These are phyloP conservation scores for Mycena venus DNA, from an alignment of 768 basidiomycete genomes.

Conservation along the genomic window DNA sequence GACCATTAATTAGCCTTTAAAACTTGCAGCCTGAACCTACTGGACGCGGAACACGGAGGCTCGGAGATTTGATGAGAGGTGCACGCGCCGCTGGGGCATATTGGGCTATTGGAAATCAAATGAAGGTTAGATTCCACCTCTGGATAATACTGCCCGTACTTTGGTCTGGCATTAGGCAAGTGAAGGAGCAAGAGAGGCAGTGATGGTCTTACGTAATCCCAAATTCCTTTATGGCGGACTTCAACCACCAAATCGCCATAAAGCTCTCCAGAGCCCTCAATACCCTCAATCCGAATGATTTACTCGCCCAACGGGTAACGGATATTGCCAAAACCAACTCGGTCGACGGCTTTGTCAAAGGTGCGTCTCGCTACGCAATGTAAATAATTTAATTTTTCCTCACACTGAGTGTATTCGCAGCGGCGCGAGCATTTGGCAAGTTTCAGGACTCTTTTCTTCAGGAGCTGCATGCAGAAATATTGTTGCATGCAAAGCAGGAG, in stretches of 20 bases:
- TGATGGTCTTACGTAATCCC: not conserved
- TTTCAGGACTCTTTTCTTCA: constrained; percentile 84
- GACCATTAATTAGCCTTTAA: not conserved
- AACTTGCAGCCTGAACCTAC: constrained; percentile 54
- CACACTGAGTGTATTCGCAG: constrained; percentile 51
- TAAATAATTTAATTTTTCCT: not conserved
- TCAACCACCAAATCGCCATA: constrained; percentile 79
- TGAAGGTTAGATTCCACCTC: not conserved
- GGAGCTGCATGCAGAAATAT: constrained; percentile 85
- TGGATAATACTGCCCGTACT: constrained; percentile 9
- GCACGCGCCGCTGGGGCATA: constrained; percentile 83
- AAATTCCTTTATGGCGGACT: constrained; percentile 43
- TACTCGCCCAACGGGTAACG: constrained; percentile 82
- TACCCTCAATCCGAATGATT: constrained; percentile 84
- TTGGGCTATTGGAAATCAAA: constrained; percentile 61
- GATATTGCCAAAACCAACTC: constrained; percentile 83
- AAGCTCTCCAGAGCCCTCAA: constrained; percentile 88
- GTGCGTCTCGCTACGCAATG: constrained; percentile 52
- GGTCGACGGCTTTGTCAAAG: constrained; percentile 74
- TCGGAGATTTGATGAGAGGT: constrained; percentile 93
- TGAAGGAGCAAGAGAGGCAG: too few species aligned
- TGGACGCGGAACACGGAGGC: constrained; percentile 85
- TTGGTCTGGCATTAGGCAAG: constrained; percentile 31
- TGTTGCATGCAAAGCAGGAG: constrained; percentile 78
- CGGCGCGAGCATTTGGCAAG: constrained; percentile 87